Evolutionary conservation across 1,284 basidiomycete genomes (phyloP).

Genomic region (Xanthoconium separans): DNA sequence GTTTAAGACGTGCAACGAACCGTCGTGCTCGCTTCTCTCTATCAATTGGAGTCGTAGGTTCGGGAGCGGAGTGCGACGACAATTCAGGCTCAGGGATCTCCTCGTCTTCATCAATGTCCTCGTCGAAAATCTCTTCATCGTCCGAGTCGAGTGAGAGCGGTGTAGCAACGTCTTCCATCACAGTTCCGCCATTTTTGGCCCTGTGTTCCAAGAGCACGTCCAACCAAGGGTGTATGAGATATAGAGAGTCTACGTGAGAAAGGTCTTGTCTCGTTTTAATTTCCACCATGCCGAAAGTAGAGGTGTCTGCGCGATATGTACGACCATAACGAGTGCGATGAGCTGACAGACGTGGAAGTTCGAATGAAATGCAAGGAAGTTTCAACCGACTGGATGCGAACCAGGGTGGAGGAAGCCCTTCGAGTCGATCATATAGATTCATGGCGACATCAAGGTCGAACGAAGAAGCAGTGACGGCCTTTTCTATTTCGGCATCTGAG

Average conservation of each 20-base stretch:
- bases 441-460: background rate
- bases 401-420: background rate
- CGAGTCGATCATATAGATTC: background rate
- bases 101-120: background rate
- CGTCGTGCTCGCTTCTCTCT: background rate
- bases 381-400: background rate
- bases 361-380: background rate
- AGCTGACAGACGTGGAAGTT: background rate
- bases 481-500: background rate
- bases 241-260: background rate
- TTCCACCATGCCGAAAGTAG: background rate
- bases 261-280: background rate
- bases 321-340: background rate
- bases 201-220: background rate
- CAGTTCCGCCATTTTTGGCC: background rate
- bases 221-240: constrained; percentile 5
- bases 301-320: background rate
- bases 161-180: background rate
- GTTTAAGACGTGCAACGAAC: background rate
- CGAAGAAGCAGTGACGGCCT: background rate
- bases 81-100: background rate
- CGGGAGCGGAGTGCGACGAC: too few relatives aligned
- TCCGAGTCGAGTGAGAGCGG: background rate
- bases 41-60: background rate
- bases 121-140: background rate